These are phyloP conservation scores for Crepidotus variabilis DNA, from an alignment of 768 basidiomycete species.

Conservation along the genomic window DNA sequence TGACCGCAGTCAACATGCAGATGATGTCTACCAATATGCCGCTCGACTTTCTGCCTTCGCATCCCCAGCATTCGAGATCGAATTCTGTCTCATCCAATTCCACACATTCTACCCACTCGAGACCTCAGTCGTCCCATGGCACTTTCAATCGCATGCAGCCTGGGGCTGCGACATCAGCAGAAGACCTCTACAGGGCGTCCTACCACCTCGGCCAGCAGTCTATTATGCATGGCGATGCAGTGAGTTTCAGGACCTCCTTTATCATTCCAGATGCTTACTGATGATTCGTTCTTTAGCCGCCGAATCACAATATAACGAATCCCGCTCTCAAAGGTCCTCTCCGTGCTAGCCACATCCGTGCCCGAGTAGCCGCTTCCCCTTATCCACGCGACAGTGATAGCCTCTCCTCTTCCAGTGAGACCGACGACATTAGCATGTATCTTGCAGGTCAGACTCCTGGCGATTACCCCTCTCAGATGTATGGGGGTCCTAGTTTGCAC, in stretches of 20 bases:
- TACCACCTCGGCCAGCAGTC: conserved; percentile 52
- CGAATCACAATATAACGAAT: conserved; percentile 73
- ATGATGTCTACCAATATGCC: conserved; percentile 64
- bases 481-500: conserved; percentile 43
- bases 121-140: conserved; percentile 78
- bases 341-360: conserved; percentile 73
- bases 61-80: conserved; percentile 68
- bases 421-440: conserved; percentile 84
- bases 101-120: conserved; percentile 67
- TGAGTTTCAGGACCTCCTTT: conserved; percentile 24
- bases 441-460: conserved; percentile 43
- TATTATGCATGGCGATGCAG: conserved; percentile 40
- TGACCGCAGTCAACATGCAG: conserved; percentile 76
- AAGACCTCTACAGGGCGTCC: conserved; percentile 70
- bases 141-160: conserved; percentile 49
- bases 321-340: conserved; percentile 75
- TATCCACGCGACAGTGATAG: conserved; percentile 85
- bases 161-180: conserved; percentile 46
- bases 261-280: conserved; percentile 1
- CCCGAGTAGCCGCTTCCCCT: conserved; percentile 76
- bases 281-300: conserved; percentile 46
- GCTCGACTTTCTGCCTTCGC: conserved; percentile 67
- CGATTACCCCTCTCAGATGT: conserved; percentile 66
- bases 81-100: conserved; percentile 76
- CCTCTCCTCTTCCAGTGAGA: conserved; percentile 84